phyloP scores from a whole-genome alignment of 2,329 filamentous ascomycete species.

The Talaromyces marneffei region DNA sequence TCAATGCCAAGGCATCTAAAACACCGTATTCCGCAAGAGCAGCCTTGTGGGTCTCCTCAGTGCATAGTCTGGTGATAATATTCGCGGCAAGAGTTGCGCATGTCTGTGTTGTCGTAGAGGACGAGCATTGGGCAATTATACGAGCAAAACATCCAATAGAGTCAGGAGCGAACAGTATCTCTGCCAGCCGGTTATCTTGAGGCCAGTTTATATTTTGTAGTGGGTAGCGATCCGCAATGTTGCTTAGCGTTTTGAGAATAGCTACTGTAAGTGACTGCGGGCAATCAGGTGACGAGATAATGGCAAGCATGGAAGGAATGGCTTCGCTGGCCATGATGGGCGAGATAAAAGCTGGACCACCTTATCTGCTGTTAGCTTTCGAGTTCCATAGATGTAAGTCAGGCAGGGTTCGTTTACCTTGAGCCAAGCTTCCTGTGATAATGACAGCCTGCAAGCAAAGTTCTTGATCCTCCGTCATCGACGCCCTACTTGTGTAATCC shows the following conservation, averaged over 20 bases:
- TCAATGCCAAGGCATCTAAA: slow-evolving; percentile 69
- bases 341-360: slow-evolving; percentile 70
- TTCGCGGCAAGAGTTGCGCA: slow-evolving; percentile 37
- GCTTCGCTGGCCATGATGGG: slow-evolving; percentile 65
- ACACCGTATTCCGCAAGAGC: slow-evolving; percentile 67
- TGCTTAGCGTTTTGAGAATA: slow-evolving; percentile 67
- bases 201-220: slow-evolving; percentile 49
- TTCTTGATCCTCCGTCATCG: slow-evolving; percentile 55
- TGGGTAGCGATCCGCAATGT: slow-evolving; percentile 61
- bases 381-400: not conserved
- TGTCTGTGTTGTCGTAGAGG: slow-evolving; percentile 50
- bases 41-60: slow-evolving; percentile 63
- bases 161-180: slow-evolving; percentile 58
- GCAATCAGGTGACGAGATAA: slow-evolving; percentile 60
- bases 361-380: slow-evolving; percentile 42
- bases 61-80: slow-evolving; percentile 59
- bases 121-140: slow-evolving; percentile 58
- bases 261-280: slow-evolving; percentile 64
- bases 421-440: slow-evolving; percentile 76
- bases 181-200: slow-evolving; percentile 51
- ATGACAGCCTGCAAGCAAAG: slow-evolving; percentile 73
- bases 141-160: slow-evolving; percentile 58
- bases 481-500: slow-evolving; percentile 34
- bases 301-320: slow-evolving; percentile 64
- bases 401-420: slow-evolving; percentile 53